These are phyloP conservation scores for Neurospora africana DNA, from an alignment of 495 filamentous ascomycete species.

Conservation along the genomic window DNA sequence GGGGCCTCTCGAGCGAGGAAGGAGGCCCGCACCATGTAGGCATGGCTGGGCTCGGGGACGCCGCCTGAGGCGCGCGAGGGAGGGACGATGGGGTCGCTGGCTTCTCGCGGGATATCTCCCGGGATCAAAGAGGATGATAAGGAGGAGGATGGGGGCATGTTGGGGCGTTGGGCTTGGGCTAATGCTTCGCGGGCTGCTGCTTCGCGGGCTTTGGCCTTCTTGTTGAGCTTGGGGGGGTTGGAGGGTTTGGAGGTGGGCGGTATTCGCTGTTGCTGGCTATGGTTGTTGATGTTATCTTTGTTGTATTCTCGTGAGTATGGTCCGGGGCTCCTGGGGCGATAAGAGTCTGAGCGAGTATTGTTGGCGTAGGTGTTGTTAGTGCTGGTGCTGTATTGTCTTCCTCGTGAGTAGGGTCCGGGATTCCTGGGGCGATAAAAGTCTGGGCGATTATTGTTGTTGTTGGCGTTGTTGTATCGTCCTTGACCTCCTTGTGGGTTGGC, in stretches of 20 bases:
- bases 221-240: neutral
- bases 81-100: slow-evolving; percentile 13
- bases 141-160: neutral
- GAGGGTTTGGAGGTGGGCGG: neutral
- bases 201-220: neutral
- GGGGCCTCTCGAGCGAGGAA: slow-evolving; percentile 11
- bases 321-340: neutral
- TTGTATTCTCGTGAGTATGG: neutral
- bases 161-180: neutral
- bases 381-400: neutral
- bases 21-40: slow-evolving; percentile 29
- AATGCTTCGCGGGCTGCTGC: neutral
- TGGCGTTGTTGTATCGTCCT: neutral
- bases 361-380: neutral
- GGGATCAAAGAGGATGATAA: neutral
- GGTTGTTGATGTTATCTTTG: neutral
- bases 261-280: neutral
- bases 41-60: slow-evolving; percentile 31
- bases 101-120: neutral
- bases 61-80: slow-evolving; percentile 39
- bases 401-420: neutral
- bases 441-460: neutral
- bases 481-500: neutral
- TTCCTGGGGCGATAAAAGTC: neutral
- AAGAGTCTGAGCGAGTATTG: neutral